Base-by-base conservation (phyloP, 148 eudicot genomes). In the Gaultheria prostrata region DNA sequence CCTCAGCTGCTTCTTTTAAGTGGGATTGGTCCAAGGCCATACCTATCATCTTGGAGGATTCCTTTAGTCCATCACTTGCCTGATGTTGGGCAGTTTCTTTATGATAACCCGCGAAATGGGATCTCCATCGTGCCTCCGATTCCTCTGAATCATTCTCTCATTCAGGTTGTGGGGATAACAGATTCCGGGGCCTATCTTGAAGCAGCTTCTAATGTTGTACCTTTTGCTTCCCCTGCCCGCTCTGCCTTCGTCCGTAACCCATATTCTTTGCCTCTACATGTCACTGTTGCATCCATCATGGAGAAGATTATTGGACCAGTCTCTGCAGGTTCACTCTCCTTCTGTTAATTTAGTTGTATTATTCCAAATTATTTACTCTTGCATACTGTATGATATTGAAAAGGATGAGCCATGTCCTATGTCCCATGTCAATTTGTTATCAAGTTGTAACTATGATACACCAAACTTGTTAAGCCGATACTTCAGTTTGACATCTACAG, bases 91-190 rank as follows among this genome's bases (percentile, higher is more conserved):
- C 95, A 91, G 84, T 97, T 88, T 72, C 49, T 97, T 56, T 97
- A 91, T n/a, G 99, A 97, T 72, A 97, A 97, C 85, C 98, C 99
- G 0, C 88, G 98, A 84, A 97, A 93, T 82, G 95, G 99, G 10
- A 94, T 97, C 72, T 94, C 99, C 8, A 89, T 96, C 71, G 89
- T 96, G 43, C 95, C 99, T 14, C 90, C 98, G 33, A 56, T 82
- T 15, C 95, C 97, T n/a, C 72, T 96, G 46, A 95, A 94, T 59
- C 98, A 94, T 70, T 94, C 99, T 35, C 90, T 96, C n/a, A 96
- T 96, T 63, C 98, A 96, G 83, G 99, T 96, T 14, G 98, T 92
- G 59, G 99, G 99, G 10, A 96, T 94, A 67, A 96, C 98, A 10
- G 83, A 85, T 76, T 86, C 93, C 9, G 99, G 98, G 21, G 80